phyloP scores from a whole-genome alignment of 352 stramenopile species.

The Globisporangium barbulae region DNA sequence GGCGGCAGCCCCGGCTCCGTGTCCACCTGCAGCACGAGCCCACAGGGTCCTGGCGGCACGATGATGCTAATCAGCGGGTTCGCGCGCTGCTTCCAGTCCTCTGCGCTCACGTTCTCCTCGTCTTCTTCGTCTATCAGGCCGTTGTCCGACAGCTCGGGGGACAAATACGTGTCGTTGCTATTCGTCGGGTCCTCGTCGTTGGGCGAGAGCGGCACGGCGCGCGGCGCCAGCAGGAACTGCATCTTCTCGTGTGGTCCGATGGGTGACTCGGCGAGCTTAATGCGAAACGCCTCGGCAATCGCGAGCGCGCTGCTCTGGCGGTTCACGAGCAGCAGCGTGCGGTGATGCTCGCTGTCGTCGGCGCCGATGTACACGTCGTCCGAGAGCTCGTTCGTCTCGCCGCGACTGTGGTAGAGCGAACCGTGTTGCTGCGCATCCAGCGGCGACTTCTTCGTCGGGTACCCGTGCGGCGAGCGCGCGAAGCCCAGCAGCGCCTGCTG shows the following conservation, averaged over 20 bases:
- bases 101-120: constrained; percentile 45
- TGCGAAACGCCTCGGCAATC: constrained; percentile 61
- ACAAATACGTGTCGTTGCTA: constrained; percentile 7
- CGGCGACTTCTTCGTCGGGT: constrained; percentile 7
- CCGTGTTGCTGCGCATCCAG: constrained; percentile 24
- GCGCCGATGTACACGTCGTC: constrained; percentile 28
- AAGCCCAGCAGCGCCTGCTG: constrained; percentile 24
- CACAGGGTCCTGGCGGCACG: constrained; percentile 66
- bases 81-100: constrained; percentile 64
- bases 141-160: constrained; percentile 15
- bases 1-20: constrained; percentile 28
- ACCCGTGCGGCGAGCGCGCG: constrained; percentile 9
- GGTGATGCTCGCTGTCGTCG: constrained; percentile 20
- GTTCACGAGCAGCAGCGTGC: constrained; percentile 17
- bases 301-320: constrained; percentile 40
- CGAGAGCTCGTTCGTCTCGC: constrained; percentile 56
- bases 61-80: constrained; percentile 68
- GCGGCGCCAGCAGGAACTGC: constrained; percentile 35
- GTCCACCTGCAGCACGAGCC: constrained; percentile 64
- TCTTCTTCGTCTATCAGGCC: constrained; percentile 29
- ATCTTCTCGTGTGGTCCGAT: constrained; percentile 74
- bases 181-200: not conserved
- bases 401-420: constrained; percentile 41
- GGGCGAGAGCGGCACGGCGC: not conserved
- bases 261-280: constrained; percentile 65